These are phyloP conservation scores for Copromyces sp. DNA, from an alignment of 495 filamentous ascomycete species.

Conservation along the genomic window DNA sequence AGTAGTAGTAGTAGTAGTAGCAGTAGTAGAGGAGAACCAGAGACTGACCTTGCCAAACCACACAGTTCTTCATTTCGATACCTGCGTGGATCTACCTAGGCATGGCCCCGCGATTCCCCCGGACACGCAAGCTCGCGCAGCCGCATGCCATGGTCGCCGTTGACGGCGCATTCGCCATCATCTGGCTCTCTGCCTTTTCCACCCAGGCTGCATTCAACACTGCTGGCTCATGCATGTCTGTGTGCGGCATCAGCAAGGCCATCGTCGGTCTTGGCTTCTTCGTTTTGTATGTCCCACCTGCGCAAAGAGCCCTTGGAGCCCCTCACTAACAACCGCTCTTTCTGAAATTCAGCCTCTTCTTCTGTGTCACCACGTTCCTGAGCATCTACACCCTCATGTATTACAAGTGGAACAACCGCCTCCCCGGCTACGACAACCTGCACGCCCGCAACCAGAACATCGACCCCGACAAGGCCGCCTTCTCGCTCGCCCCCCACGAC, in stretches of 20 bases:
- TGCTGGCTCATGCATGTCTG: slow-evolving; percentile 36
- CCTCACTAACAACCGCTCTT: not conserved
- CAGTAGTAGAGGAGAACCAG: not conserved
- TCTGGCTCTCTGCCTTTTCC: slow-evolving; percentile 82
- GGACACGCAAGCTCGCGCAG: slow-evolving; percentile 67
- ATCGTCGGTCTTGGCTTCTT: slow-evolving; percentile 71
- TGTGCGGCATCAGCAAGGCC: slow-evolving; percentile 64
- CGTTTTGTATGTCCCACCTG: slow-evolving; percentile 54
- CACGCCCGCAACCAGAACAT: slow-evolving; percentile 40
- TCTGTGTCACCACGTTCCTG: slow-evolving; percentile 58
- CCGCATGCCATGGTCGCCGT: slow-evolving; percentile 70
- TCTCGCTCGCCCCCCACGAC: slow-evolving; percentile 46
- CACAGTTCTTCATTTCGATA: slow-evolving; percentile 73
- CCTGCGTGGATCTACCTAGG: slow-evolving; percentile 76
- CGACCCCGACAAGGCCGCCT: slow-evolving; percentile 49
- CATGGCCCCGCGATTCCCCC: slow-evolving; percentile 75
- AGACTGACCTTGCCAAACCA: slow-evolving; percentile 1
- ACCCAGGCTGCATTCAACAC: slow-evolving; percentile 59
- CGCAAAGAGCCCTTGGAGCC: not conserved
- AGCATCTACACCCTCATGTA: slow-evolving; percentile 70
- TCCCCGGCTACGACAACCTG: slow-evolving; percentile 55
- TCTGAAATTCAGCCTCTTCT: slow-evolving; percentile 51
- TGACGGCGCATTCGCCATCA: slow-evolving; percentile 60
- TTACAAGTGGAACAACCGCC: slow-evolving; percentile 64
- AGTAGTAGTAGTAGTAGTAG: no score